Evolutionary conservation across 305 asterid species (phyloP).

Genomic region (Solanum hybrid): DNA sequence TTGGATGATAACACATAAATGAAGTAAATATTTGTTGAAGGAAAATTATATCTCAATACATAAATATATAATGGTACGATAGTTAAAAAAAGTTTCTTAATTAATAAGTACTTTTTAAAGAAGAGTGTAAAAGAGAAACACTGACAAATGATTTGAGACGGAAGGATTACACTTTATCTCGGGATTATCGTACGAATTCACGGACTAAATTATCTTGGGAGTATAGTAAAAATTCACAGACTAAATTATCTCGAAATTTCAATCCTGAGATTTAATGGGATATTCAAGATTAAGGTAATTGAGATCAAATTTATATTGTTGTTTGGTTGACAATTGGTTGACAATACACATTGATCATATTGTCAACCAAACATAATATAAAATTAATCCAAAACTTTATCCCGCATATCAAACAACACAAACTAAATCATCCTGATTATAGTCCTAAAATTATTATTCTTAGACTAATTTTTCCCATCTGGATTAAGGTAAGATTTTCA

Average conservation of each 20-base stretch:
- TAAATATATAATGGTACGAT: not conserved
- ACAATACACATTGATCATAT: not conserved
- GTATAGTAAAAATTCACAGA: not conserved
- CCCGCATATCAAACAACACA: not conserved
- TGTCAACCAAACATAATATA: not conserved
- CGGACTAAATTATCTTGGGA: too few species aligned
- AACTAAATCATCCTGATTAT: not conserved
- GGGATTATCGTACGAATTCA: not conserved
- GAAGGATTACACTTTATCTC: not conserved
- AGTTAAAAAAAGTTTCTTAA: not conserved
- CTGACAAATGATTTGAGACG: not conserved
- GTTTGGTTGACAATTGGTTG: not conserved
- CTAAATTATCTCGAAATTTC: not conserved
- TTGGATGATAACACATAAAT: not conserved
- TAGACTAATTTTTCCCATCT: not conserved
- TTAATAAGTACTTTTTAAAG: not conserved
- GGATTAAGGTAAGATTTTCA: not conserved
- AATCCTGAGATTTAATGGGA: not conserved
- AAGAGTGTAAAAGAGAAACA: not conserved
- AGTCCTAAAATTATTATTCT: not conserved
- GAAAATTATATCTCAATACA: not conserved
- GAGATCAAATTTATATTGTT: not conserved
- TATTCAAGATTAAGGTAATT: not conserved
- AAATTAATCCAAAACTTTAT: not conserved
- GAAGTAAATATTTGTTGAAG: not conserved